Evolutionary conservation across 2,329 filamentous ascomycete genomes (phyloP).

Genomic region (Eurotiales sp.): DNA sequence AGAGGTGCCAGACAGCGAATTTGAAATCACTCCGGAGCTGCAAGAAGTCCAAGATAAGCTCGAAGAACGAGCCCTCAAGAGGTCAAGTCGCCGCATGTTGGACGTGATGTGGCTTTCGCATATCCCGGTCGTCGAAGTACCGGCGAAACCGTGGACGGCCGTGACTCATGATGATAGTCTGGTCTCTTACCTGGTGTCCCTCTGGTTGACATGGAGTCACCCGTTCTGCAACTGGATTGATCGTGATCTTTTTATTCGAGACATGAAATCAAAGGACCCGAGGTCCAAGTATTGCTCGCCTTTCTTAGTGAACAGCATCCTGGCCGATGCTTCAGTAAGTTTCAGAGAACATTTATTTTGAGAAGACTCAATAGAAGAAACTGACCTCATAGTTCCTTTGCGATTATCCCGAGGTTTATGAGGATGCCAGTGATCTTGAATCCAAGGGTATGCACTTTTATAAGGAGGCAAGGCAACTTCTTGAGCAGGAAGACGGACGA

Average conservation of each 20-base stretch:
- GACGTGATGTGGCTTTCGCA: constrained; percentile 14
- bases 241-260: constrained; percentile 30
- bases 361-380: not conserved
- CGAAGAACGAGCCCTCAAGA: not conserved
- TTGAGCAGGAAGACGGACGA: constrained; percentile 28
- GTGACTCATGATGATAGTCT: constrained; percentile 13
- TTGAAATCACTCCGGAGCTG: constrained; percentile 9
- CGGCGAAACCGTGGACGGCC: constrained; percentile 12
- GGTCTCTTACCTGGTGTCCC: constrained; percentile 12
- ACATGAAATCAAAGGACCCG: constrained; percentile 29
- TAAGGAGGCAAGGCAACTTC: constrained; percentile 28
- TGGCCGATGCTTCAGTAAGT: constrained; percentile 31
- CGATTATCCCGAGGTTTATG: constrained; percentile 24
- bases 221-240: constrained; percentile 31
- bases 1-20: constrained; percentile 1
- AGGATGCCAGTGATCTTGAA: constrained; percentile 17
- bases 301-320: constrained; percentile 32
- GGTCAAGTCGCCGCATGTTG: constrained; percentile 12
- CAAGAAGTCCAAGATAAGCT: constrained; percentile 4
- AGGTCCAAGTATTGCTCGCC: constrained; percentile 30
- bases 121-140: constrained; percentile 12
- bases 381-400: constrained; percentile 24
- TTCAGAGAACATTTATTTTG: too few species aligned
- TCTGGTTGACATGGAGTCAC: constrained; percentile 30
- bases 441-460: constrained; percentile 30